Base-by-base conservation (phyloP, 1,139 yeast species). In the Magnusiomyces ingens region DNA sequence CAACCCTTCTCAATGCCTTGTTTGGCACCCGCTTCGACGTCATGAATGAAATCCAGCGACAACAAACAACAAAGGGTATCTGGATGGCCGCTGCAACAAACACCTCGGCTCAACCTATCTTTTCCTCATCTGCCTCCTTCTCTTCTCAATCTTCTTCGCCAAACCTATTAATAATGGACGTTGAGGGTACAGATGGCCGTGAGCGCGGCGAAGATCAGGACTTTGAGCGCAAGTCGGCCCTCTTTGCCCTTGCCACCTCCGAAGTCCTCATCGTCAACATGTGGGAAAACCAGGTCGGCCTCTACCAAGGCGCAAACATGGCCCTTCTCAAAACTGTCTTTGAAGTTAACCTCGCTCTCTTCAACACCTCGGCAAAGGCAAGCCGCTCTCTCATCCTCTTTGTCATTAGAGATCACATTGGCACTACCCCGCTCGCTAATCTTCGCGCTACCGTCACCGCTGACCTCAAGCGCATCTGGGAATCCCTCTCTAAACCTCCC, bases 121-220 rank as follows among this genome's bases (percentile, higher is more conserved):
- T 48, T 22, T 18, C 45, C 13, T 45, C 55, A 5, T 22, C 48
- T 6, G 21, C 6, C 15, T 21, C 48, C 6, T n/a, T 35, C 13
- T 32, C 55, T 4, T 45, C 55, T 2, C 22, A 55, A 4, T 21
- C 55, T 11, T 35, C 53, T 1, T 44, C 47, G 15, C 48, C 50
- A n/a, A 59, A 59, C 45, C 74, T 90, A n/a, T 78, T 90, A 61
- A 95, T 93, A 1, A 78, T 93, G 80, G 99, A 93, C 67, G 98
- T 93, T 18, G 99, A 93, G 71, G 99, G 99, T 48, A 90, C 98
- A 1, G 99, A 93, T 71, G 99, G 99, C 48, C 79, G 97, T 59
- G 99, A 93, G 70, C 79, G 98, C 55, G 99, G 99, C 15, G 99
- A 93, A 63, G 99, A 93, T 68, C 98, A 93, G 69, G 99, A 93